These are phyloP conservation scores for Zygoascus biomembranicola DNA, from an alignment of 805 yeast species.

Conservation along the genomic window DNA sequence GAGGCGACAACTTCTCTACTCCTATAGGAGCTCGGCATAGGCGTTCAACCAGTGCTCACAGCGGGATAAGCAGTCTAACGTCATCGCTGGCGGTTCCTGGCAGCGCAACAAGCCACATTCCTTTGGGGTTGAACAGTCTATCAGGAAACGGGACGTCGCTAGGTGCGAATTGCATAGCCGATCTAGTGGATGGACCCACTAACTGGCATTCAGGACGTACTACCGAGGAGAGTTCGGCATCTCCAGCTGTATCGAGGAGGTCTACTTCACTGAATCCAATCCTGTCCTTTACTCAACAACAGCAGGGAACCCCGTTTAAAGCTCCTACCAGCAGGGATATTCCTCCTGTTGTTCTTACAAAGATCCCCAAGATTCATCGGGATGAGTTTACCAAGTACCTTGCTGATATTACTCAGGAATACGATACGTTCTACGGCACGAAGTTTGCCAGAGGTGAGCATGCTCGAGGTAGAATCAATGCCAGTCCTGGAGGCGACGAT, in stretches of 20 bases:
- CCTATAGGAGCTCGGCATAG: not conserved
- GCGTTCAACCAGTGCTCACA: constrained; percentile 2
- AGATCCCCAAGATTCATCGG: constrained; percentile 38
- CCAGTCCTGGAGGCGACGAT: constrained; percentile 8
- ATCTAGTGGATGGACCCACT: constrained; percentile 46
- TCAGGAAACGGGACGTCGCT: constrained; percentile 42
- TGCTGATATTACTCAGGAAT: constrained; percentile 36
- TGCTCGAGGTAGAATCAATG: not conserved
- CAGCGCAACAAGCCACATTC: constrained; percentile 2
- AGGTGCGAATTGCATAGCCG: constrained; percentile 71
- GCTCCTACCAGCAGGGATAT: constrained; percentile 75
- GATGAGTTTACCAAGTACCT: constrained; percentile 39
- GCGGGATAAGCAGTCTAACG: constrained; percentile 1
- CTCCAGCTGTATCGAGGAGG: constrained; percentile 12
- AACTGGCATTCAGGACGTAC: not conserved
- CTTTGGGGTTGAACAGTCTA: constrained; percentile 33
- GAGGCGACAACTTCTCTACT: not conserved
- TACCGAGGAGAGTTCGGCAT: constrained; percentile 18
- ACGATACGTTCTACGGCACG: constrained; percentile 22
- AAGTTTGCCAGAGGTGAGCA: constrained; percentile 5
- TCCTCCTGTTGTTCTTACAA: constrained; percentile 65
- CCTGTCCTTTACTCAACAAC: not conserved
- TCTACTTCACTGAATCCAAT: not conserved
- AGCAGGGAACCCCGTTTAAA: constrained; percentile 19
- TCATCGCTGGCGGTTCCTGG: not conserved